These are phyloP conservation scores for Capronia epimyces DNA, from an alignment of 2,329 filamentous ascomycete genomes.

Conservation along the genomic window DNA sequence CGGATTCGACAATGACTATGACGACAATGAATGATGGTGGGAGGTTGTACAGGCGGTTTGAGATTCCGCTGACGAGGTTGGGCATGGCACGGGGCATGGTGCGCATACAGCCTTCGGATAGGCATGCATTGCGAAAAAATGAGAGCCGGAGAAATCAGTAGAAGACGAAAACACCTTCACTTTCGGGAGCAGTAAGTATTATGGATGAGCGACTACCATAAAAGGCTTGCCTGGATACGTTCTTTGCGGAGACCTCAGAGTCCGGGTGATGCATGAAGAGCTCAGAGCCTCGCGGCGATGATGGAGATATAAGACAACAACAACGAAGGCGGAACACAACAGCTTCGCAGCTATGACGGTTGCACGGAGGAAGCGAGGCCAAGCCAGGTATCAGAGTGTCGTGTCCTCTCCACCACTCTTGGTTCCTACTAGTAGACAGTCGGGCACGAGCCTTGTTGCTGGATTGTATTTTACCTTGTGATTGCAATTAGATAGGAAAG, in stretches of 20 bases:
- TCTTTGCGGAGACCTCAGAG: neutral
- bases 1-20: neutral
- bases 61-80: neutral
- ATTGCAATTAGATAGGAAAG: too few species aligned
- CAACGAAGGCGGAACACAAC: neutral
- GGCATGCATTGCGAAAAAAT: neutral
- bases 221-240: neutral
- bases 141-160: neutral
- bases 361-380: too few species aligned
- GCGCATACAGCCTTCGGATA: neutral
- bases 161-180: neutral
- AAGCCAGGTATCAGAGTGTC: too few species aligned
- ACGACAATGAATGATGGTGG: neutral
- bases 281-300: neutral
- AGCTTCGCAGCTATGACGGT: too few species aligned
- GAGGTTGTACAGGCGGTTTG: neutral
- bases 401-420: too few species aligned
- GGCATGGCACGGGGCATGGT: conserved; percentile 1
- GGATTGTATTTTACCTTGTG: too few species aligned
- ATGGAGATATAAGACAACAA: neutral
- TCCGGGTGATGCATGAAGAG: neutral
- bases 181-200: neutral
- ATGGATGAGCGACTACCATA: neutral
- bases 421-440: too few species aligned
- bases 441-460: too few species aligned